A percentile compares a stretch with the other conserved stretches of the same genome.
Evolutionary conservation across 1,284 basidiomycete genomes (phyloP).

Genomic region (Pterulicium gracile): DNA sequence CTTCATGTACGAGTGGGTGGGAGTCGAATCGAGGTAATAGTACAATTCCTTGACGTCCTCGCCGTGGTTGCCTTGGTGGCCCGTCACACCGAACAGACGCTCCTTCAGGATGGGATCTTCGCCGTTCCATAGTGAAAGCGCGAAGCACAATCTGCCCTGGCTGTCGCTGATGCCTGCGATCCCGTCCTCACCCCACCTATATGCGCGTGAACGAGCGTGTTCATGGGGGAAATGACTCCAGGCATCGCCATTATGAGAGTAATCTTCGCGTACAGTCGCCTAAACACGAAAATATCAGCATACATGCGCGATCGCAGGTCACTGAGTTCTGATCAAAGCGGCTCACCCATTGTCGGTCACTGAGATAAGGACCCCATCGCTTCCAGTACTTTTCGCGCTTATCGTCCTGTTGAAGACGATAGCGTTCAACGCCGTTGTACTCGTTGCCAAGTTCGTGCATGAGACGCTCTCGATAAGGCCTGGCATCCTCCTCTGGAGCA

Average conservation of each 20-base stretch:
- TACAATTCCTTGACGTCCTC: conserved; percentile 99
- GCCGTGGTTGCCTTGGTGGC: conserved; percentile 96
- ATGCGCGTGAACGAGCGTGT: conserved; percentile 87
- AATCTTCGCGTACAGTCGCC: conserved; percentile 98
- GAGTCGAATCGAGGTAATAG: conserved; percentile 96
- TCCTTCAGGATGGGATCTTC: conserved; percentile 94
- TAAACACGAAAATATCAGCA: conserved; percentile 23
- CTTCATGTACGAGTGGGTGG: conserved; percentile 99
- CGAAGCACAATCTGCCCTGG: conserved; percentile 87
- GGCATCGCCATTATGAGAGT: conserved; percentile 92
- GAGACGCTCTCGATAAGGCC: conserved; percentile 49
- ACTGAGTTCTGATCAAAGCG: conserved; percentile 7
- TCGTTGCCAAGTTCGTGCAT: conserved; percentile 43
- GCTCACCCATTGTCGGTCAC: conserved; percentile 94
- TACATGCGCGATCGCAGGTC: conserved; percentile 6
- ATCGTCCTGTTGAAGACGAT: conserved; percentile 65
- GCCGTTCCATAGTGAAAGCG: conserved; percentile 90
- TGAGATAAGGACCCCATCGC: conserved; percentile 95
- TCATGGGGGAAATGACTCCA: conserved; percentile 98
- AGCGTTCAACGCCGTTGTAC: conserved; percentile 58
- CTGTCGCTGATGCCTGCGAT: conserved; percentile 96
- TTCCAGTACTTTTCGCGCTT: conserved; percentile 83
- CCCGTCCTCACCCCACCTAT: conserved; percentile 98
- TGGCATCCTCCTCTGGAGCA: too few relatives aligned
- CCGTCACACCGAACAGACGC: conserved; percentile 89